Percentiles rank a stretch among this genome's conserved stretches.
Conservation (phyloP, 805 yeast species). For the Candida vartiovaarae region DNA sequence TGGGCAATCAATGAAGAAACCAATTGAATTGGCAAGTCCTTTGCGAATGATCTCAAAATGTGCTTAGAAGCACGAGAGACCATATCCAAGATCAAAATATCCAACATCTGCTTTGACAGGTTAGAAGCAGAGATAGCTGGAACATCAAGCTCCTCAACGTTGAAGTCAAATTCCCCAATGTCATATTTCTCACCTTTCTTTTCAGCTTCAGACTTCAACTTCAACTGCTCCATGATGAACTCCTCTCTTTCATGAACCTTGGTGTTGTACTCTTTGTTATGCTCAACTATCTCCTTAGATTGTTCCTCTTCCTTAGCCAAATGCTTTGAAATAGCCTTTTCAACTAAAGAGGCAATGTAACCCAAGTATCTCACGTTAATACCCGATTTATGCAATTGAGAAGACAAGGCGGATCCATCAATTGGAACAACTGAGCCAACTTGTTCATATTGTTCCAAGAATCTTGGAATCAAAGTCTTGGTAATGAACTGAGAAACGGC, state of each 20-base stretch:
- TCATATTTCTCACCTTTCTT: slow-evolving; percentile 19
- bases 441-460: slow-evolving; percentile 42
- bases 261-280: slow-evolving; percentile 12
- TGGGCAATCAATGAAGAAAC: slow-evolving; percentile 59
- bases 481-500: slow-evolving; percentile 61
- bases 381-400: slow-evolving; percentile 70
- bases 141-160: slow-evolving; percentile 15
- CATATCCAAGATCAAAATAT: slow-evolving; percentile 44
- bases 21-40: slow-evolving; percentile 42
- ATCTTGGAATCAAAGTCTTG: slow-evolving; percentile 52
- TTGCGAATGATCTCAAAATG: slow-evolving; percentile 45
- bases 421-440: slow-evolving; percentile 52
- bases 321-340: slow-evolving; percentile 24
- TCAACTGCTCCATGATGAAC: slow-evolving; percentile 12
- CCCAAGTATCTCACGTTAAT: slow-evolving; percentile 88
- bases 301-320: slow-evolving; percentile 11
- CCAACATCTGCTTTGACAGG: slow-evolving; percentile 11
- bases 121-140: slow-evolving; percentile 8
- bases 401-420: slow-evolving; percentile 73
- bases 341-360: slow-evolving; percentile 34
- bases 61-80: slow-evolving; percentile 78
- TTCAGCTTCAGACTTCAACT: slow-evolving; percentile 20
- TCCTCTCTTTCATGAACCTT: slow-evolving; percentile 12
- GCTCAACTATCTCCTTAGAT: slow-evolving; percentile 11
- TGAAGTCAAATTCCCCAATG: slow-evolving; percentile 15